A percentile compares a stretch with the other conserved stretches of the same genome.
Evolutionary conservation across 495 filamentous ascomycete genomes (phyloP).

Genomic region (Sordaria brevicollis): DNA sequence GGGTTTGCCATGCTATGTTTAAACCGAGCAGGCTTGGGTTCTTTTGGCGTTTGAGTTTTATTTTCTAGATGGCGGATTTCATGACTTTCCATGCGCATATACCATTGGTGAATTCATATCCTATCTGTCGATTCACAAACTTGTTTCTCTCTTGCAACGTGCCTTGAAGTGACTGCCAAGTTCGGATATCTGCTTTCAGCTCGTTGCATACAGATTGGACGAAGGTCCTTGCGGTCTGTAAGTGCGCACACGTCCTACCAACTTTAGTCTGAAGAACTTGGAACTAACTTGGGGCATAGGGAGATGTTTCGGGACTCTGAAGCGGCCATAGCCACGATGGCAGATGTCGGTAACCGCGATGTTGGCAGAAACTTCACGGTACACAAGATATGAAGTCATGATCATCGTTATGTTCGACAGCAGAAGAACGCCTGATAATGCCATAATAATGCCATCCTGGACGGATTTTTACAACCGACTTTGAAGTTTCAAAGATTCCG

Average conservation of each 20-base stretch:
- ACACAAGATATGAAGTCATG: background rate
- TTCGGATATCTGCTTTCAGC: background rate
- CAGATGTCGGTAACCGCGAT: background rate
- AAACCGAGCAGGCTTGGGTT: background rate
- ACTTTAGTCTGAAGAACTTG: background rate
- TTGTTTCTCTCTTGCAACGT: background rate
- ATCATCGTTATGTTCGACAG: background rate
- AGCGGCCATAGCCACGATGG: background rate
- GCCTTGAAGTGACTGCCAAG: background rate
- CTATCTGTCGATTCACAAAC: background rate
- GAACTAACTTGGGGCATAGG: background rate
- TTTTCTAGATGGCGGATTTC: background rate
- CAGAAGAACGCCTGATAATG: background rate
- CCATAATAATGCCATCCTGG: background rate
- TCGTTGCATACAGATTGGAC: background rate
- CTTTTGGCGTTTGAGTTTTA: background rate
- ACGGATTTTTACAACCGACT: background rate
- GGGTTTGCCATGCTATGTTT: background rate
- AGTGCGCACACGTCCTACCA: background rate
- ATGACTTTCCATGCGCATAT: background rate
- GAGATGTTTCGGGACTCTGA: background rate
- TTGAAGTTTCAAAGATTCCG: background rate
- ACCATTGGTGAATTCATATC: background rate
- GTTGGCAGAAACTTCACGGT: background rate
- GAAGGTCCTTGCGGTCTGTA: background rate